Percentiles rank a stretch among this genome's conserved stretches.
These are phyloP conservation scores for Triadica sebifera DNA, from an alignment of 345 rosid species.

Conservation along the genomic window DNA sequence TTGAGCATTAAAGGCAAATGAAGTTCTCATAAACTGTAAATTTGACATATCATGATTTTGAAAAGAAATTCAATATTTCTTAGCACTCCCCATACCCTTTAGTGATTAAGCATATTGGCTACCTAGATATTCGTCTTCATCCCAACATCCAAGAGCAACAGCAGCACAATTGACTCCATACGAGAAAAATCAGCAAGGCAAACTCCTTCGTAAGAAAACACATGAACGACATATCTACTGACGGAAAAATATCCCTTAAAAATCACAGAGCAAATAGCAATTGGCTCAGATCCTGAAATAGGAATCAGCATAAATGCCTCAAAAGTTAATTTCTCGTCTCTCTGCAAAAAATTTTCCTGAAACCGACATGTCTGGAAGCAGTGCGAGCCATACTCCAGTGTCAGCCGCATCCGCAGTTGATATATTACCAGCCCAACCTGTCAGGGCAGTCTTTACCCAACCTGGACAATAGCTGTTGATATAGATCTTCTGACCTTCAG, in stretches of 20 bases:
- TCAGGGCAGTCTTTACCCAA: slow-evolving; percentile 97
- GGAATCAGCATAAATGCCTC: slow-evolving; percentile 11
- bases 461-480: slow-evolving; percentile 95
- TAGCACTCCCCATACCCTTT: not conserved
- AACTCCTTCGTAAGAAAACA: not conserved
- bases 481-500: slow-evolving; percentile 72
- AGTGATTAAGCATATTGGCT: not conserved
- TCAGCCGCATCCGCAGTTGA: slow-evolving; percentile 84
- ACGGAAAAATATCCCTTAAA: not conserved
- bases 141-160: too few relatives aligned
- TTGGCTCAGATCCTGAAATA: not conserved
- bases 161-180: not conserved
- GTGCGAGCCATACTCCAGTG: slow-evolving; percentile 89
- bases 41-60: slow-evolving; percentile 1
- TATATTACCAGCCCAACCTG: slow-evolving; percentile 87
- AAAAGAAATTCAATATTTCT: not conserved
- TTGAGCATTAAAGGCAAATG: not conserved
- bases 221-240: not conserved
- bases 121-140: not conserved
- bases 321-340: slow-evolving; percentile 81
- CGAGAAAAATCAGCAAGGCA: not conserved
- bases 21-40: not conserved
- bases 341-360: slow-evolving; percentile 89
- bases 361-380: slow-evolving; percentile 68
- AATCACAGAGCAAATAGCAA: not conserved